These are phyloP conservation scores for Candida patagonica DNA, from an alignment of 805 yeast species.

Conservation along the genomic window DNA sequence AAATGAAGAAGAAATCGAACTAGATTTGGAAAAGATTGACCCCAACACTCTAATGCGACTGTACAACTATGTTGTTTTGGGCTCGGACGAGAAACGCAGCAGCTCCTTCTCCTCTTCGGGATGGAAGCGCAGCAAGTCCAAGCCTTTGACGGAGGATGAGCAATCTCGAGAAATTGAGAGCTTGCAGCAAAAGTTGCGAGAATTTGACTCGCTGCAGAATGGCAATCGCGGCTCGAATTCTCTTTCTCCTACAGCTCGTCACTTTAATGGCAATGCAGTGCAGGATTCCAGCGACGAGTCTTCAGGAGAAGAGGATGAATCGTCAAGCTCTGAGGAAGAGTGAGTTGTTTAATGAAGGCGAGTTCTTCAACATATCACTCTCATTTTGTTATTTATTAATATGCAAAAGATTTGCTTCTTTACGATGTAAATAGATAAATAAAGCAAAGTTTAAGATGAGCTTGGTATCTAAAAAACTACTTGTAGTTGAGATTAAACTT, in stretches of 20 bases:
- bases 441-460: no score
- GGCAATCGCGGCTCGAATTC: slow-evolving; percentile 12
- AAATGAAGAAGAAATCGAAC: slow-evolving; percentile 86
- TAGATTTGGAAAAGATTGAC: slow-evolving; percentile 89
- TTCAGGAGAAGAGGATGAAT: slow-evolving; percentile 20
- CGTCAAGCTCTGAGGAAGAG: slow-evolving; percentile 29
- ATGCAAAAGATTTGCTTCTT: no score
- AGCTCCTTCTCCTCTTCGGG: slow-evolving; percentile 7
- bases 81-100: slow-evolving; percentile 25
- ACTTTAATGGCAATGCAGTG: slow-evolving; percentile 9
- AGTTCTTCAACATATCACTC: no score
- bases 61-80: slow-evolving; percentile 64
- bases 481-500: no score
- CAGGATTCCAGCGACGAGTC: slow-evolving; percentile 17
- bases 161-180: slow-evolving; percentile 59
- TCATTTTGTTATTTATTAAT: no score
- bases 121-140: slow-evolving; percentile 37
- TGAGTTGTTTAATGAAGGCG: no score
- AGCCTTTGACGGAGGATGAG: slow-evolving; percentile 56
- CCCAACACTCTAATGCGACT: slow-evolving; percentile 72
- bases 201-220: slow-evolving; percentile 38
- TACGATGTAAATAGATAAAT: no score
- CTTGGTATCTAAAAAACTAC: no score
- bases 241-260: background rate
- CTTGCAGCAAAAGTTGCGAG: slow-evolving; percentile 66